Evolutionary conservation across 345 rosid genomes (phyloP), one percentile per base, ranked within the genome.

Genomic region (Dimocarpus longan): DNA sequence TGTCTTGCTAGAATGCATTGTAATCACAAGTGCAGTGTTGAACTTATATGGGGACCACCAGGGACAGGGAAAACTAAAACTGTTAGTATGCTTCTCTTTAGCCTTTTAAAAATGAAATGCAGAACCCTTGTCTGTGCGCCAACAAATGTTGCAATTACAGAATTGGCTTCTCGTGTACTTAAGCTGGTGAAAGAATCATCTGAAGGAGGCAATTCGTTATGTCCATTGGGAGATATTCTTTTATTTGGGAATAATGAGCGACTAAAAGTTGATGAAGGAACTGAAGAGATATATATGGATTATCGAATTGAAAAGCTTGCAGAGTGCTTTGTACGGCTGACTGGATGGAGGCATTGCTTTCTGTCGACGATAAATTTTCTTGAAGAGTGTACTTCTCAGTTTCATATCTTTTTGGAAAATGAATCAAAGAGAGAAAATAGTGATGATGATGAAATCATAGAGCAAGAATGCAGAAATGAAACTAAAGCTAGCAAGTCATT

Each of bases 171-270:
- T 5, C 57, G 57, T 52, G 57, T 52, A 15, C n/a, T 52, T 15
- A 15, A 15, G 8, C 57, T 52, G 57, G n/a, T 52, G 57, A 52
- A 52, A 52, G 57, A 52, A 52, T 52, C 57, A 52, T 52, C 16
- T 52, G 57, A 15, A 52, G 57, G 57, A 15, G 57, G 6, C 6
- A 16, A 4, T 52, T 16, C 5, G n/a, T 15, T 52, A 4, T 52
- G 57, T 52, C n/a, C 57, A 52, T 6, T 52, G 57, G 57, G 79
- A 24, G 70, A 75, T 40, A 64, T 84, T 57, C 62, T 80, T n/a
- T 72, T 75, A 32, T 32, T 32, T 32, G 37, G 37, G 37, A 32
- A 32, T 32, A 32, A 32, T 32, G 37, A 32, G 3, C 37, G 37
- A 32, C 37, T 32, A 32, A 32, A 32, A 32, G 37, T 32, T 32